Evolutionary conservation across 768 basidiomycete species (phyloP), one percentile per base, ranked within the genome.

Genomic region (Candolleomyces eurysporus): DNA sequence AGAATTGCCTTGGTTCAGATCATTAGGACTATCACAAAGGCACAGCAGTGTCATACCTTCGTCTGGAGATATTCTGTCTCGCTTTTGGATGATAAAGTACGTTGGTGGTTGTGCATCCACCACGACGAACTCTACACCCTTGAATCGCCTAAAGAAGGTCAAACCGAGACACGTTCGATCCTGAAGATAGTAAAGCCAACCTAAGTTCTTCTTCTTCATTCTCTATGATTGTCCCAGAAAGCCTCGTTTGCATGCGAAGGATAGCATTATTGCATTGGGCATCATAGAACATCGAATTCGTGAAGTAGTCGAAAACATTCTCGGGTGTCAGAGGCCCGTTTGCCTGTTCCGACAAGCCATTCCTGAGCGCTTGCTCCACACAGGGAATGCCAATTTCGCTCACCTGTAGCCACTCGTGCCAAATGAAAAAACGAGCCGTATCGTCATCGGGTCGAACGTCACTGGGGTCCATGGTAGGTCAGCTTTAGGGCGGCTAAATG

Each of bases 241-340:
- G 89, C 77, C 90, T 88, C 0, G 92, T 95, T 73, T 96, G 94
- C 94, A 96, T 96, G 66, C 93, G 89, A 48, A 96, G 77, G 32
- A 91, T 87, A 67, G 94, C 91, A 73, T 96, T 96, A 73, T 90
- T 95, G 76, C 91, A 94, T 75, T 92, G 90, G 73, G 92, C 92
- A 75, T 96, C 94, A 72, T 94, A 96, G 78, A 94, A 96, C 86
- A 94, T 94, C 31, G 92, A 94, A 0, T 85, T 85, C 13, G 89
- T 79, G 71, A 96, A 96, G 78, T 96, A 96, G 59, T 95, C 92
- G 64, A 96, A 88, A 55, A 92, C 92, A 69, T 89, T 91, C 65
- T 91, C 84, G 2, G 80, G 72, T 8, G 89, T 86, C 66, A 95
- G 79, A 3, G 88, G 88, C 4, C 91, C 93, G 63, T 92, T 85